Evolutionary conservation across 2,329 filamentous ascomycete species (phyloP), one percentile per base, ranked within the genome.

Genomic region (Xylaria sp.): DNA sequence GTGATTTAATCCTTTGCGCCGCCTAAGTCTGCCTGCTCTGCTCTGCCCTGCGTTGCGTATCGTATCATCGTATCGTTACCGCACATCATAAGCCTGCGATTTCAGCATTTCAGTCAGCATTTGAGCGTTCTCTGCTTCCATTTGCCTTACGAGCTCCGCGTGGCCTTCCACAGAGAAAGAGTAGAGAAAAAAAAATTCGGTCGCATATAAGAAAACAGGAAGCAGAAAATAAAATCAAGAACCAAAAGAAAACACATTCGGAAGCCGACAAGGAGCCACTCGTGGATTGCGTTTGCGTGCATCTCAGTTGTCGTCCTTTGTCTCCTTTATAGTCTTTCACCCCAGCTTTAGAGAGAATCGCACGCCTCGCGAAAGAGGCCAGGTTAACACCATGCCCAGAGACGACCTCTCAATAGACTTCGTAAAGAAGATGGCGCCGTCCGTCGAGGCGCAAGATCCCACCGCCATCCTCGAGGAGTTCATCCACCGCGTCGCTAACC

Each of bases 381-480:
- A 67, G 69, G 75, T 85, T 85, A 83, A 85, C 83, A 80, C 76
- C 75, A 87, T 88, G 85, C 85, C 85, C 78, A 87, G 85, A 85
- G 85, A 88, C 85, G 85, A 88, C 73, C 77, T 88, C 68, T 83
- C 83, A 72, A 88, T 88, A 79, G 85, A 88, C 76, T 86, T 87
- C 74, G 83, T 86, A 71, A 80, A 81, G 76, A 85, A 79, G 78
- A 86, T 86, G 83, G 82, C 83, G 70, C 80, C 79, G 71, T 76
- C 77, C 53, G 68, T 71, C 70, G 85, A 87, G 71, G 77, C 81
- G 62, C 79, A 85, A 72, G 85, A 88, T 68, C 83, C 84, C 60
- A 81, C 87, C 58, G 79, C 88, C 65, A 86, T 92, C 69, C 83
- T 92, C 67, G 89, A 93, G 73, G 88, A 92, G 73, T 92, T 89